Base-by-base conservation (phyloP, 2,329 filamentous ascomycete species). In the Hypoxylon sp. region DNA sequence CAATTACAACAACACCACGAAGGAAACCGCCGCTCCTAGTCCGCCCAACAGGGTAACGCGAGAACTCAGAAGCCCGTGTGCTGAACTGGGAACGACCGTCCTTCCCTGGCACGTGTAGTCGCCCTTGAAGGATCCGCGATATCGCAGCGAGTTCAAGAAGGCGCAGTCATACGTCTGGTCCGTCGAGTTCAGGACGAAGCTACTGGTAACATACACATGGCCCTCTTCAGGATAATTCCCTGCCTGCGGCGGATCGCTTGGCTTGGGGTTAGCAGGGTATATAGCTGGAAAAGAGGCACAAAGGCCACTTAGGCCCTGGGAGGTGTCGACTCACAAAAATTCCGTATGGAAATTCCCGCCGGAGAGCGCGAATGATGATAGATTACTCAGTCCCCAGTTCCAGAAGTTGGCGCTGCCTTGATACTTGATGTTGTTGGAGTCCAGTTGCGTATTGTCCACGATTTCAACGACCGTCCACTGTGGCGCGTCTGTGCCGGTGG, bases 51-150 rank as follows among this genome's bases (percentile, higher is more conserved):
- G 40, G 1, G 5, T 3, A 4, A 10, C 6, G 14, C 22, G 64
- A n/a, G 54, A 51, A 2, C 8, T 67, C 42, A 49, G 13, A 30
- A 44, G n/a, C 2, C 54, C 40, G n/a, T 17, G 3, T n/a, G 64
- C 59, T 17, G 50, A 13, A 35, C 54, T 54, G 0, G 53, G 54
- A n/a, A 35, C 49, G 22, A 63, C 64, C 17, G 55, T 44, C 40
- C 53, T 58, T 25, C 61, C 66, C 57, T 68, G 61, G 20, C 66
- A 68, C 25, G 57, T 46, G 35, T 64, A 64, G 44, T 68, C 44
- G 25, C 61, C 61, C 11, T 58, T 35, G 61, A 68, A 59, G 13
- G 30, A 33, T 8, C 66, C 66, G 3, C 56, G 22, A 22, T 65
- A 68, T 13, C 61, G 31, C 6, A 62, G 17, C 20, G 49, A 49